phyloP scores from a whole-genome alignment of 2,329 filamentous ascomycete species.

The Macrophomina pseudophaseolina region DNA sequence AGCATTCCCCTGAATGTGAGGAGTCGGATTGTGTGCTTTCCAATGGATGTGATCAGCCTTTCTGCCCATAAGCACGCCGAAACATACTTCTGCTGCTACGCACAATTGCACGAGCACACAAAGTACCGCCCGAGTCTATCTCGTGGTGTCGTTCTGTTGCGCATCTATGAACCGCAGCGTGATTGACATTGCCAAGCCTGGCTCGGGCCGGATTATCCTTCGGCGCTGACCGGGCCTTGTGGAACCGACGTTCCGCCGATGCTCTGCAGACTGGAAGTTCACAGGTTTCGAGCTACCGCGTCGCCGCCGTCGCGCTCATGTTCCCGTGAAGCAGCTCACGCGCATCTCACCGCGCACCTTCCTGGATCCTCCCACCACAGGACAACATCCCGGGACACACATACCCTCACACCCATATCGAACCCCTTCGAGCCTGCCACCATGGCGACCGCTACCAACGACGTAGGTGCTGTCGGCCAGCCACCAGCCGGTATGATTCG shows the following conservation, averaged over 20 bases:
- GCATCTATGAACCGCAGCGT: too few relatives aligned
- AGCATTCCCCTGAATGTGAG: too few relatives aligned
- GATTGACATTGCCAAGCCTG: too few relatives aligned
- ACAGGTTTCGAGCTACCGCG: neutral
- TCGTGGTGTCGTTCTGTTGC: too few relatives aligned
- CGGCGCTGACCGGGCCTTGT: too few relatives aligned
- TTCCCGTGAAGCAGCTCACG: neutral
- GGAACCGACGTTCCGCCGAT: neutral
- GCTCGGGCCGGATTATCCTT: too few relatives aligned
- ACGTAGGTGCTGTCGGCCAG: slow-evolving; percentile 64
- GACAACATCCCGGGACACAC: neutral
- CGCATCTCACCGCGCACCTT: neutral
- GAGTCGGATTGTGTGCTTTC: too few relatives aligned
- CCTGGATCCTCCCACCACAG: neutral
- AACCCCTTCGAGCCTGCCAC: neutral
- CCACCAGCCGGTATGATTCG: slow-evolving; percentile 78
- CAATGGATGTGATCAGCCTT: too few relatives aligned
- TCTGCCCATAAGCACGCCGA: too few relatives aligned
- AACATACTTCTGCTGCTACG: too few relatives aligned
- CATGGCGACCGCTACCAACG: slow-evolving; percentile 12
- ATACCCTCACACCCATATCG: neutral
- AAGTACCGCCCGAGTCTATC: too few relatives aligned
- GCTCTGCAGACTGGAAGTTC: neutral
- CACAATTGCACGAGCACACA: too few relatives aligned
- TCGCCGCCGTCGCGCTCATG: neutral